These are phyloP conservation scores for Quercus glauca DNA, from an alignment of 306 rosid species.

Conservation along the genomic window DNA sequence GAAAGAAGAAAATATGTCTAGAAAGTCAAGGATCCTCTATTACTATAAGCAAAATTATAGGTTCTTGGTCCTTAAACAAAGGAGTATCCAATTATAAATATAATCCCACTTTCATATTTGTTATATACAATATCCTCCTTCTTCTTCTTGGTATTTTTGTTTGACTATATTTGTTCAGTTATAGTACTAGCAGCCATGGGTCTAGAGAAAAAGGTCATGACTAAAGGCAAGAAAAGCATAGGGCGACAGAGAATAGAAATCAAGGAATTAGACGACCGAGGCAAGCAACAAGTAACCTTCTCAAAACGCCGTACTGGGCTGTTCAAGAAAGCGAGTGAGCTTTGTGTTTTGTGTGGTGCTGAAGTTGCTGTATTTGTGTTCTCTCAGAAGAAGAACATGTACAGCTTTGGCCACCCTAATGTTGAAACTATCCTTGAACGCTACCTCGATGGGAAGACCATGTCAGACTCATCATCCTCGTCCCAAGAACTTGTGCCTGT, in stretches of 20 bases:
- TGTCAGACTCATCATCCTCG: neutral
- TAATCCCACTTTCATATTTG: neutral
- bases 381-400: conserved; percentile 42
- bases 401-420: conserved; percentile 42
- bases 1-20: too few species aligned
- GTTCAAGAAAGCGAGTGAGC: conserved; percentile 58
- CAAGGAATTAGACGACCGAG: conserved; percentile 30
- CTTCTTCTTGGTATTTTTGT: neutral
- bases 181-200: neutral
- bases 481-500: neutral
- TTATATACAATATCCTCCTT: neutral
- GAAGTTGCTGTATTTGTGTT: conserved; percentile 39
- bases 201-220: neutral
- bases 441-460: conserved; percentile 3
- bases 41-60: neutral
- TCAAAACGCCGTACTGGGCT: conserved; percentile 47
- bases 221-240: conserved; percentile 10
- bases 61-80: neutral
- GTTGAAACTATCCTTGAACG: conserved; percentile 21
- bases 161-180: neutral
- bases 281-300: conserved; percentile 55
- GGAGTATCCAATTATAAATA: neutral
- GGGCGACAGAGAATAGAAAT: conserved; percentile 60
- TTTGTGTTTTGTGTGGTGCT: conserved; percentile 45
- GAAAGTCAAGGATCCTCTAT: too few species aligned